Base-by-base conservation (phyloP, 2,329 filamentous ascomycete species). In the Aspergillus sclerotialis region DNA sequence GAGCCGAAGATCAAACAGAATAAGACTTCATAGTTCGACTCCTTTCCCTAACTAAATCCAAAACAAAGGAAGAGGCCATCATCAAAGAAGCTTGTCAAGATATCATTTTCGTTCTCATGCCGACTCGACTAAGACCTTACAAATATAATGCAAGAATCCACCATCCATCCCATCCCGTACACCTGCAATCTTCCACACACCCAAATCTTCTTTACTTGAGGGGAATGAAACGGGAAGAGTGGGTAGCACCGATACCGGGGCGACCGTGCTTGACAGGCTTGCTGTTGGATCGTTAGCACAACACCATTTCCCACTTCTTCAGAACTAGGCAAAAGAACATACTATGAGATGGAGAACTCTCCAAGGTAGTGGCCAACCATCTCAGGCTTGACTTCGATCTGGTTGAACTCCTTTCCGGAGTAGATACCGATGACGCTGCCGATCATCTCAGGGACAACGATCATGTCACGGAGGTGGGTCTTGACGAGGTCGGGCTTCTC, bases 201-300 rank as follows among this genome's bases (percentile, higher is more conserved):
- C 56, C 56, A 51, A 48, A 51, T 49, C 46, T 55, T 55, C 52
- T 73, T 80, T 95, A 96, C 80, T 98, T 98, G 72, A 98, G 84
- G 72, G 92, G 92, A 79, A 98, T 98, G 84, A 98, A 98, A 82
- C 92, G 88, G 72, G 92, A 98, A 77, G 90, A 96, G 85, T 98
- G 89, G 60, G 92, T 98, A 65, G 92, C 92, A 93, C 92, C 92
- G 66, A 98, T 98, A 96, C 92, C 92, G 65, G 92, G 92, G 73
- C 92, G 80, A 82, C 92, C 92, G 84, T 98, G 92, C 86, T 96
- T 98, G 83, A 98, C 92, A 64, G 92, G 92, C 77, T 89, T 89
- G 86, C 88, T 94, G 61, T 65, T 41, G 26, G 47, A 37, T 52
- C 57, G 70, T 84, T 67, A 83, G 78, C 46, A 11, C 13, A 18